Percentiles rank a stretch among this genome's conserved stretches.
phyloP scores from a whole-genome alignment of 2,329 filamentous ascomycete species.

The Aspergillus amoenus region DNA sequence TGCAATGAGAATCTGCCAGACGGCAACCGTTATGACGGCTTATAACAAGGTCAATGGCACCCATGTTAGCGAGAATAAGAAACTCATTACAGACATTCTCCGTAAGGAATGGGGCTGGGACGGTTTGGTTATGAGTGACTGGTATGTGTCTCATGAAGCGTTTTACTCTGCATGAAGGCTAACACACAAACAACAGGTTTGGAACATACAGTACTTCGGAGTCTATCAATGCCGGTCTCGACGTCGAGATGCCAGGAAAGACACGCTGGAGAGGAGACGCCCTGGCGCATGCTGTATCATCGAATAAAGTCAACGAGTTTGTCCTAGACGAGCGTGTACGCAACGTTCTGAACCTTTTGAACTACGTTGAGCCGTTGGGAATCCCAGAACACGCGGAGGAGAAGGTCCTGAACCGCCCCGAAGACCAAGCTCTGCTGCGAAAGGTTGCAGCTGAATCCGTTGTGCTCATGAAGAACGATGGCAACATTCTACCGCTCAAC shows the following conservation, averaged over 20 bases:
- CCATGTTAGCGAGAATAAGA: conserved; percentile 44
- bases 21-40: conserved; percentile 58
- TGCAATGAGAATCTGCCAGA: conserved; percentile 55
- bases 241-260: conserved; percentile 50
- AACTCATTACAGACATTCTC: conserved; percentile 44
- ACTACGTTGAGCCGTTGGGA: conserved; percentile 54
- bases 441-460: conserved; percentile 67
- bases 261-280: conserved; percentile 43
- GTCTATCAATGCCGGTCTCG: conserved; percentile 46
- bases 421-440: conserved; percentile 64
- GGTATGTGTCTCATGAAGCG: conserved; percentile 26
- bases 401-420: conserved; percentile 56
- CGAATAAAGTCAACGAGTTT: conserved; percentile 57
- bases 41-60: conserved; percentile 59
- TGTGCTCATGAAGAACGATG: conserved; percentile 72
- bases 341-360: conserved; percentile 60
- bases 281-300: conserved; percentile 48
- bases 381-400: conserved; percentile 58
- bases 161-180: neutral
- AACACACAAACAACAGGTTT: conserved; percentile 31
- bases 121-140: conserved; percentile 49
- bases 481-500: conserved; percentile 58
- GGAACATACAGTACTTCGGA: conserved; percentile 48
- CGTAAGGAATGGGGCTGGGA: conserved; percentile 50
- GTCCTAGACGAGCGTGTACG: conserved; percentile 60